Percentiles rank a stretch among this genome's conserved stretches.
These are phyloP conservation scores for Aphanomyces invadans DNA, from an alignment of 352 stramenopile genomes.

Conservation along the genomic window DNA sequence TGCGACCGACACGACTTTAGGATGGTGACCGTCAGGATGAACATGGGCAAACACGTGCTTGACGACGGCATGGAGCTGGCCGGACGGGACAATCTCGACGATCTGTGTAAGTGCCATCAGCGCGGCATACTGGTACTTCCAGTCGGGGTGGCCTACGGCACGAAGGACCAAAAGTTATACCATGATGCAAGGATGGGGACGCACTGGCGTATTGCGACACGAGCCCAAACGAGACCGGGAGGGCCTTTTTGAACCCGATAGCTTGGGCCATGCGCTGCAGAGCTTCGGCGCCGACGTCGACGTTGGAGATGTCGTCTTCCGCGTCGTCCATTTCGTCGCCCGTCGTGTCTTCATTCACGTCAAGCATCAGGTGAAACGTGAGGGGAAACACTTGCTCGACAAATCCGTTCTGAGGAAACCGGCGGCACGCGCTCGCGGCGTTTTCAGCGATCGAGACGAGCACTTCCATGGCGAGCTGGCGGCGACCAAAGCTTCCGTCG, in stretches of 20 bases:
- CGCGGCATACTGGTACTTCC: constrained; percentile 65
- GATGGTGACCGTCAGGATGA: constrained; percentile 45
- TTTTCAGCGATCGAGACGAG: constrained; percentile 74
- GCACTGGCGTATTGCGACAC: constrained; percentile 29
- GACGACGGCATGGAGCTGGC: constrained; percentile 63
- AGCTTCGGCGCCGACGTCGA: constrained; percentile 77
- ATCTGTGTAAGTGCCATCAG: constrained; percentile 79
- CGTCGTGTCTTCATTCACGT: constrained; percentile 47
- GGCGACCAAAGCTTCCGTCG: constrained; percentile 43
- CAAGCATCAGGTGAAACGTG: constrained; percentile 79
- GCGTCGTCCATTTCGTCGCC: constrained; percentile 46
- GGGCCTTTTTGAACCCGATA: constrained; percentile 57
- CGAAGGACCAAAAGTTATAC: background rate
- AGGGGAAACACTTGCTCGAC: constrained; percentile 63
- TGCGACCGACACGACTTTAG: constrained; percentile 72
- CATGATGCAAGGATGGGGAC: background rate
- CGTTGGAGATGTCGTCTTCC: constrained; percentile 76
- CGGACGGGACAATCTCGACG: constrained; percentile 52
- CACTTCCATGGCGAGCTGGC: constrained; percentile 80
- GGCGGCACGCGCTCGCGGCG: constrained; percentile 44
- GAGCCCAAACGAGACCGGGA: constrained; percentile 65
- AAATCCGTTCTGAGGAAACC: constrained; percentile 70
- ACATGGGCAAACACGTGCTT: constrained; percentile 55
- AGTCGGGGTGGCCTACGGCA: constrained; percentile 35
- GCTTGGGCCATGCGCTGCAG: constrained; percentile 60